Evolutionary conservation across 108 stramenopile genomes (phyloP).

Genomic region (Cyclostephanos invisitatus): DNA sequence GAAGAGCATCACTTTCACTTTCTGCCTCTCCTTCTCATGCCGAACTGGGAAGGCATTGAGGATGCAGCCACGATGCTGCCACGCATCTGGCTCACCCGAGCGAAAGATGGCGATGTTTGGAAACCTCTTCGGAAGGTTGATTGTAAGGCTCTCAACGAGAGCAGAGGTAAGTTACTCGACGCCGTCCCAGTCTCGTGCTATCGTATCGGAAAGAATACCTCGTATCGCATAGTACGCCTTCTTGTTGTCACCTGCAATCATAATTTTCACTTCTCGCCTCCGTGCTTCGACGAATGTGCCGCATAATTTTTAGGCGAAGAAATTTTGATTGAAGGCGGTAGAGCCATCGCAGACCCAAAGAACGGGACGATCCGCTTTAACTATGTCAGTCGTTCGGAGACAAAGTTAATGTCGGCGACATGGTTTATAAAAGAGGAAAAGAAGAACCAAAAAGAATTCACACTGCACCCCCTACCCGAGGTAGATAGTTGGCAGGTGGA

Average conservation of each 20-base stretch:
- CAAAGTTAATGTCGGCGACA: slow-evolving; percentile 60
- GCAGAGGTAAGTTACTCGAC: slow-evolving; percentile 29
- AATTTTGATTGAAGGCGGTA: slow-evolving; percentile 65
- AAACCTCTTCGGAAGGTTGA: slow-evolving; percentile 77
- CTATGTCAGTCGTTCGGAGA: slow-evolving; percentile 50
- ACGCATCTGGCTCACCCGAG: slow-evolving; percentile 56
- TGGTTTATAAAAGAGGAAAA: slow-evolving; percentile 73
- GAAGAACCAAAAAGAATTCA: slow-evolving; percentile 47
- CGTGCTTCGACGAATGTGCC: neutral
- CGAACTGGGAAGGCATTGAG: slow-evolving; percentile 69
- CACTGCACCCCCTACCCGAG: slow-evolving; percentile 54
- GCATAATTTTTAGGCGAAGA: slow-evolving; percentile 27
- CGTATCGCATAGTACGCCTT: too few relatives aligned
- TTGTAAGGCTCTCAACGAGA: slow-evolving; percentile 70
- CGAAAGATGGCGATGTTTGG: slow-evolving; percentile 65
- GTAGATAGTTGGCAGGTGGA: slow-evolving; percentile 58
- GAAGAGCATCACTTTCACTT: too few relatives aligned
- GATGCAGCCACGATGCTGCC: slow-evolving; percentile 58
- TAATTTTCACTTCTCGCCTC: neutral
- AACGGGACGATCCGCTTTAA: slow-evolving; percentile 57
- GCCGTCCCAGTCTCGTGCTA: too few relatives aligned
- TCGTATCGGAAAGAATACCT: too few relatives aligned
- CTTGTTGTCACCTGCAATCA: neutral
- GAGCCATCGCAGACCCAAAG: slow-evolving; percentile 68
- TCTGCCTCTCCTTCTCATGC: slow-evolving; percentile 44